Percentiles rank a stretch among this genome's conserved stretches.
Evolutionary conservation across 306 rosid species (phyloP).

Genomic region (Medicago truncatula): DNA sequence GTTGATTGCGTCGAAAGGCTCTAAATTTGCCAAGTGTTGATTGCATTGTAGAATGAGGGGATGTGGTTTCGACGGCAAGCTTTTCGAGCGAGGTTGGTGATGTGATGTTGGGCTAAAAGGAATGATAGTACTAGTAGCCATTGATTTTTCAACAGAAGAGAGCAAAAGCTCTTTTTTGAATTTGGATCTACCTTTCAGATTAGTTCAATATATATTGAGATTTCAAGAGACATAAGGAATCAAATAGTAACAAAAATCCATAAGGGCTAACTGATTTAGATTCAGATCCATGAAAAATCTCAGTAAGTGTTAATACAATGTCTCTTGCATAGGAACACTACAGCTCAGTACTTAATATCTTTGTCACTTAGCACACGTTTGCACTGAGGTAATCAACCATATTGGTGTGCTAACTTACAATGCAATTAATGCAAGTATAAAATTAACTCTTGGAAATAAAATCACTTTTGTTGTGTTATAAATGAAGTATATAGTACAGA

Average conservation of each 20-base stretch:
- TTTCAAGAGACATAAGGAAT: constrained; percentile 45
- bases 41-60: constrained; percentile 57
- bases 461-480: constrained; percentile 29
- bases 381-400: neutral
- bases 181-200: constrained; percentile 41
- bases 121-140: constrained; percentile 34
- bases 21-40: constrained; percentile 50
- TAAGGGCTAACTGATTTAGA: constrained; percentile 48
- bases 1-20: constrained; percentile 42
- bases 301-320: constrained; percentile 42
- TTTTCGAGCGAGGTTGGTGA: constrained; percentile 50
- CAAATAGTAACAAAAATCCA: constrained; percentile 46
- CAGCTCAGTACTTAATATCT: constrained; percentile 47
- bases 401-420: neutral
- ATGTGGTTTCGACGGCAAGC: constrained; percentile 56
- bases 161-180: constrained; percentile 35
- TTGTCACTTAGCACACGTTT: constrained; percentile 34
- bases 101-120: constrained; percentile 41
- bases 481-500: constrained; percentile 17
- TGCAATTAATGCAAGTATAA: constrained; percentile 35
- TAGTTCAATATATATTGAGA: constrained; percentile 46
- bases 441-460: constrained; percentile 32
- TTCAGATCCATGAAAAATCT: constrained; percentile 44
- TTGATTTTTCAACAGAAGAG: constrained; percentile 37
- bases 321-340: constrained; percentile 43